A percentile compares a stretch with the other conserved stretches of the same genome.
Conservation (phyloP, 345 rosid species). For the Excoecaria agallocha region DNA sequence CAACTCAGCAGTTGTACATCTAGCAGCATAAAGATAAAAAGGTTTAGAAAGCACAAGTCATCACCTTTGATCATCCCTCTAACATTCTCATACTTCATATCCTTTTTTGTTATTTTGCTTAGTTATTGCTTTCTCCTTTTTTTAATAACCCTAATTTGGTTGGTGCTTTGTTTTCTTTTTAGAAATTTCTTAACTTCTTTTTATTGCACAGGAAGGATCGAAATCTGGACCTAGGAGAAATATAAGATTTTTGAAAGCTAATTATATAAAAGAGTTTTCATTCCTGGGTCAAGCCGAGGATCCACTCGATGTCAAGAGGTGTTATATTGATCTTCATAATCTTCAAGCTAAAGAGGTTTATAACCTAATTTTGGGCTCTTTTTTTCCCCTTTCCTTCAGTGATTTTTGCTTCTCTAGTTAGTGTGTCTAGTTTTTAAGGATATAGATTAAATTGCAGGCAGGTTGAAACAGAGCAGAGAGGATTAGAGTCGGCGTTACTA, state of each 20-base stretch:
- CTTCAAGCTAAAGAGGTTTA: slow-evolving; percentile 55
- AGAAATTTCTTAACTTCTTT: too few relatives aligned
- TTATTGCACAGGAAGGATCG: too few relatives aligned
- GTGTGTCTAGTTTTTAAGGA: slow-evolving; percentile 1
- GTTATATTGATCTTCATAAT: slow-evolving; percentile 52
- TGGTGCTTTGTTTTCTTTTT: neutral
- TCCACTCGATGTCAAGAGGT: slow-evolving; percentile 66
- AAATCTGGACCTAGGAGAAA: too few relatives aligned
- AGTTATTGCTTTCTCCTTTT: neutral
- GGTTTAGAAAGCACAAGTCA: slow-evolving; percentile 83
- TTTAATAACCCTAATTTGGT: neutral
- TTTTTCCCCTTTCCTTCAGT: neutral
- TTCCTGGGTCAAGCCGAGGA: too few relatives aligned
- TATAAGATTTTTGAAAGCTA: too few relatives aligned
- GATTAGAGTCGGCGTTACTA: slow-evolving; percentile 87
- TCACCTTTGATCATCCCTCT: slow-evolving; percentile 83
- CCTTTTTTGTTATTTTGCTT: slow-evolving; percentile 38
- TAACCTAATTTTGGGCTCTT: neutral
- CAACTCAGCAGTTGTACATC: too few relatives aligned
- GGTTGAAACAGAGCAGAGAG: slow-evolving; percentile 84
- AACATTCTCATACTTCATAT: slow-evolving; percentile 96
- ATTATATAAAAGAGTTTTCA: too few relatives aligned
- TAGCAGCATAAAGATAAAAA: too few relatives aligned
- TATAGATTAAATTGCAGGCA: slow-evolving; percentile 48
- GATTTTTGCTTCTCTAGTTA: neutral